phyloP scores from a whole-genome alignment of 116 monocot species.

The Cymodocea nodosa region DNA sequence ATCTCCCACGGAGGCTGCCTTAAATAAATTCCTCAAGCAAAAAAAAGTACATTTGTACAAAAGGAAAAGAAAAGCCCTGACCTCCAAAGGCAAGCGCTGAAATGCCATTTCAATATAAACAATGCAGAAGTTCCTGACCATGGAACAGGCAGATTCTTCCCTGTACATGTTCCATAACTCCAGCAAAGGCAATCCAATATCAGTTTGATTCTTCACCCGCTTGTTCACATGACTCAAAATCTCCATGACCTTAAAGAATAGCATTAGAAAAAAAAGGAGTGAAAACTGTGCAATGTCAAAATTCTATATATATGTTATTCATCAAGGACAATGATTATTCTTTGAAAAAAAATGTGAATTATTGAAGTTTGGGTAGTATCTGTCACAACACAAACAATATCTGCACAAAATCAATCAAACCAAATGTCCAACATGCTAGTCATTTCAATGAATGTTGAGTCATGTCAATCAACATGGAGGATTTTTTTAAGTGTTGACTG shows the following conservation, averaged over 20 bases:
- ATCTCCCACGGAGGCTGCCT: background rate
- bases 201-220: slow-evolving; percentile 67
- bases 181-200: slow-evolving; percentile 61
- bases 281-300: too few relatives aligned
- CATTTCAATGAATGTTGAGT: too few relatives aligned
- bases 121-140: slow-evolving; percentile 88
- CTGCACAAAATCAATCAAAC: too few relatives aligned
- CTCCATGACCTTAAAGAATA: slow-evolving; percentile 69
- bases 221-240: slow-evolving; percentile 91
- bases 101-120: slow-evolving; percentile 97
- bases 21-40: background rate
- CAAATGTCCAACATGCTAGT: too few relatives aligned
- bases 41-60: background rate
- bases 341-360: too few relatives aligned
- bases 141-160: slow-evolving; percentile 36
- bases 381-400: too few relatives aligned
- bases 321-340: too few relatives aligned
- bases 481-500: too few relatives aligned
- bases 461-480: too few relatives aligned
- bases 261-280: background rate
- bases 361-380: too few relatives aligned
- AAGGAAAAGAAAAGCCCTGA: slow-evolving; percentile 5
- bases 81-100: slow-evolving; percentile 65
- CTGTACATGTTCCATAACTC: slow-evolving; percentile 75
- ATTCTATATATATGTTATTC: too few relatives aligned